Evolutionary conservation across 495 filamentous ascomycete genomes (phyloP), one percentile per base, ranked within the genome.

Genomic region (Chaetomium fimeti): DNA sequence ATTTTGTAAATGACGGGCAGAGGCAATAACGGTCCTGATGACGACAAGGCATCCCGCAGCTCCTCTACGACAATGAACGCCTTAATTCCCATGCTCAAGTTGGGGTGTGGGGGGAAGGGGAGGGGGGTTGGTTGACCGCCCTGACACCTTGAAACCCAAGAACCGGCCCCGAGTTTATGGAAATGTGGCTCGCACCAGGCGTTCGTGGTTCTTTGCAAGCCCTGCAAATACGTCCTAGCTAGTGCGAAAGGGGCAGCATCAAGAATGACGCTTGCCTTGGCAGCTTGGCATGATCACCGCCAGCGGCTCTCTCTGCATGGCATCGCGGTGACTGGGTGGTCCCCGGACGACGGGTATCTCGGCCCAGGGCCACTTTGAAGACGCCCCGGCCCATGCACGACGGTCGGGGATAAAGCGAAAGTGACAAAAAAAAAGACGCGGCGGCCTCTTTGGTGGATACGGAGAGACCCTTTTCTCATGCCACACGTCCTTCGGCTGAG

Each of bases 111-210:
- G 8, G 25, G 18, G 8, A 36, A 36, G 32, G 32, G 32, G 32
- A 36, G 32, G 32, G 32, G 32, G 32, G 32, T 5, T 36, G 32
- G 5, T 40, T 56, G 53, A 56, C 53, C 53, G 53, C 55, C 24
- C 36, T 24, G 36, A 43, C 12, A n/a, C 24, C 13, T 27, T 11
- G 28, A 38, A 43, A 24, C 68, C 66, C 62, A 68, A 58, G 56
- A 63, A n/a, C 63, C 63, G 66, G 66, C 66, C 56, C 66, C 68
- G 64, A 67, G 52, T 40, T 51, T 48, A 60, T 68, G 71, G 71
- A 60, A 66, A 61, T 55, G 62, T 68, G 64, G 62, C 69, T 64
- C 62, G 66, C 64, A 47, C 66, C 58, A 36, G 6, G 40, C 40
- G 40, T 49, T 20, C 16, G n/a, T 24, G 45, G 45, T 49, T 61